Evolutionary conservation across 2,329 filamentous ascomycete genomes (phyloP), one percentile per base, ranked within the genome.

Genomic region (Fusarium poae): DNA sequence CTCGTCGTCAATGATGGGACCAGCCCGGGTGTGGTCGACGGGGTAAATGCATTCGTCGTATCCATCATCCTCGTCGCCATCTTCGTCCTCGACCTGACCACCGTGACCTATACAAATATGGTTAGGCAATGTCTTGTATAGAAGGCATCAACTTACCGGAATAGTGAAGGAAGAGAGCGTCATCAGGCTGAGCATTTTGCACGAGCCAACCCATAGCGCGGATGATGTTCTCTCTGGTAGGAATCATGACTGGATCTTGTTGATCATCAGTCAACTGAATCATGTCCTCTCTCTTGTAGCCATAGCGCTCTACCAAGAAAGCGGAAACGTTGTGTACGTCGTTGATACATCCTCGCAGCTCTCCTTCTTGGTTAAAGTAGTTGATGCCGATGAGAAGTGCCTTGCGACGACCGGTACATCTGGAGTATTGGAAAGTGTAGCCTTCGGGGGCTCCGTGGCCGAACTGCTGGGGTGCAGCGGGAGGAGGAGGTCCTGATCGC

Each of bases 31-130:
- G 79, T 90, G 91, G 77, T 94, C 91, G 44, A 93, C 89, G 0
- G 91, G 91, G 77, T 93, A 94, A 71, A 94, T 92, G 62, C 91
- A 90, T 77, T 94, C 91, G 73, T 94, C 91, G 70, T 87, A 90
- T 67, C 91, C 91, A 74, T 94, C 91, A 30, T 92, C 89, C 77
- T 94, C 91, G 75, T 94, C 91, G 39, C 91, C 91, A 73, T 93
- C 90, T 23, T 86, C 72, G 75, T 94, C 91, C 69, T 89, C 85
- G 9, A 90, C 91, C 78, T 93, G 91, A 63, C 91, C 91, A 70
- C 91, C 91, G 75, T 93, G 91, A 40, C 91, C 90, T 89, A 20
- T 3, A 13, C 21, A 27, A n/a, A 6, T 3, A 4, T 21, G 66
- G 57, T 72, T 40, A 75, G 64, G 44, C 1, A n/a, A 18, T 3